Conservation (phyloP, 1,139 yeast species). For the Suhomyces taliae region DNA sequence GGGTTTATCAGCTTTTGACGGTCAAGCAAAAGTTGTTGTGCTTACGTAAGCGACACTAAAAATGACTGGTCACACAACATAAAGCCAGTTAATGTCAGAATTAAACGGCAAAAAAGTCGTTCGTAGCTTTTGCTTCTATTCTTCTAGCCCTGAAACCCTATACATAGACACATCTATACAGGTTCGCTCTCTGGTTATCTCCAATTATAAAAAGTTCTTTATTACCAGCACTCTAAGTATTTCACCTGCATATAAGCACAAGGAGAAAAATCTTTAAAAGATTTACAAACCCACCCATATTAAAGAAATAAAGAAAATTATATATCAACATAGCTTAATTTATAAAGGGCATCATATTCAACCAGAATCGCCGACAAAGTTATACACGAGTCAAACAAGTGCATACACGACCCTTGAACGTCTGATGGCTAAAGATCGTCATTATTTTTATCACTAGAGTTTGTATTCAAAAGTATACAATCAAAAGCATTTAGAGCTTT, state of each 20-base stretch:
- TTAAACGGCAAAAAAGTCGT: no score
- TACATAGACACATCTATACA: no score
- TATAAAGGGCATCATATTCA: neutral
- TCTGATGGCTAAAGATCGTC: conserved; percentile 3
- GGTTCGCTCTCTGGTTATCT: neutral
- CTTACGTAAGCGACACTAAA: no score
- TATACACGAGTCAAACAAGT: neutral
- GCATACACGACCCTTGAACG: neutral
- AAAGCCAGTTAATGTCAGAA: no score
- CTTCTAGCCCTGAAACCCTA: no score
- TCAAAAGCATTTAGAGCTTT: no score
- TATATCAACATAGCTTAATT: neutral
- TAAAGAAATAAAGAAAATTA: no score
- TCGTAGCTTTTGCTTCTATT: no score
- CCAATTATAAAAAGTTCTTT: neutral
- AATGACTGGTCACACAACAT: no score
- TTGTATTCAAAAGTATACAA: neutral
- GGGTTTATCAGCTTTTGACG: no score
- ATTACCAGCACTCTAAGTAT: neutral
- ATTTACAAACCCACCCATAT: conserved; percentile 2
- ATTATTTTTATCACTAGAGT: neutral
- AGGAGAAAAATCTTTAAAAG: conserved; percentile 10
- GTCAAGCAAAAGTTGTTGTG: no score
- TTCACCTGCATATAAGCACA: conserved; percentile 4
- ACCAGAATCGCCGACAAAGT: neutral